phyloP scores from a whole-genome alignment of 2,329 filamentous ascomycete genomes.

The Fusarium pseudonygamai region DNA sequence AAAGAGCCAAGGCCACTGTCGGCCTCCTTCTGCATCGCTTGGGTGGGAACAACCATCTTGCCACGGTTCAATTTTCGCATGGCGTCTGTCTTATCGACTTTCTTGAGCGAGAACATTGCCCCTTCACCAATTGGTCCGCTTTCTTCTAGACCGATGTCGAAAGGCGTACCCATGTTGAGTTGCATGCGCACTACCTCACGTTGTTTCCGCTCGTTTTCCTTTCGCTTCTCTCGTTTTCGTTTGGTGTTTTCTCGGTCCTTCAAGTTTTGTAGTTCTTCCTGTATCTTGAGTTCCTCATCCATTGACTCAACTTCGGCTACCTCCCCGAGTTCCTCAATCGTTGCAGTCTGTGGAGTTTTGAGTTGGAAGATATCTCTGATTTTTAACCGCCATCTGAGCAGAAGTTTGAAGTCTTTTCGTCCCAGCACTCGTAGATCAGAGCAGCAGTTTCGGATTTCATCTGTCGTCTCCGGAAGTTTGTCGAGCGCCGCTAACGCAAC shows the following conservation, averaged over 20 bases:
- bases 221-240: conserved; percentile 84
- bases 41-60: conserved; percentile 76
- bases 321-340: conserved; percentile 61
- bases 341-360: too few relatives aligned
- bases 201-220: conserved; percentile 92
- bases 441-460: conserved; percentile 82
- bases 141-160: conserved; percentile 95
- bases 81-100: conserved; percentile 79
- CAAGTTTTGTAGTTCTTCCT: conserved; percentile 84
- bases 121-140: conserved; percentile 80
- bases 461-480: conserved; percentile 85
- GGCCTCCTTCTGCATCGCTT: conserved; percentile 66
- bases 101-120: conserved; percentile 86
- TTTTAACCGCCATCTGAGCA: conserved; percentile 87
- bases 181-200: conserved; percentile 97
- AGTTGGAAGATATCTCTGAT: too few relatives aligned
- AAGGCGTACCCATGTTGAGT: conserved; percentile 94
- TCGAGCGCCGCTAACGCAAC: conserved; percentile 87
- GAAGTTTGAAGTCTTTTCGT: conserved; percentile 90
- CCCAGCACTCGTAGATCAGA: conserved; percentile 89
- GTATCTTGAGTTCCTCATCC: conserved; percentile 93
- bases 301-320: conserved; percentile 86
- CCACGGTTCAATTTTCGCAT: conserved; percentile 71
- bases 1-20: conserved; percentile 68
- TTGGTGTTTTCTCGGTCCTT: conserved; percentile 80